Evolutionary conservation across 2,329 filamentous ascomycete species (phyloP).

Genomic region (Chaetomiaceae sp.): DNA sequence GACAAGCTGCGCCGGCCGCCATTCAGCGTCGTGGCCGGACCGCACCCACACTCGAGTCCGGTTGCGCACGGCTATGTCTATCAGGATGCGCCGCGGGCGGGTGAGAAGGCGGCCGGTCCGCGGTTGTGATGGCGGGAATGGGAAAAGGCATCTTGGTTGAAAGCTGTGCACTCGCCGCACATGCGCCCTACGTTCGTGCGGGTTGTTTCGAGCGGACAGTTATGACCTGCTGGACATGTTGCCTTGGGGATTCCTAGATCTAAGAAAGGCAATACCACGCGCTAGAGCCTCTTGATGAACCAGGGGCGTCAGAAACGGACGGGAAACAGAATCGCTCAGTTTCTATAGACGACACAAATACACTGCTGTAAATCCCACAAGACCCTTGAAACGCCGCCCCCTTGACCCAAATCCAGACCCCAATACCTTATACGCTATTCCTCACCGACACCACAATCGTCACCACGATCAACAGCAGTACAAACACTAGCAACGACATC

Average conservation of each 20-base stretch:
- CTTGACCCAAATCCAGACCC: too few species aligned
- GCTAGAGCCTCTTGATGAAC: too few species aligned
- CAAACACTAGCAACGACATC: conserved; percentile 71
- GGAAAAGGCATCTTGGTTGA: background rate
- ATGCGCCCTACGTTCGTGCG: too few species aligned
- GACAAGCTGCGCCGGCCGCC: conserved; percentile 51
- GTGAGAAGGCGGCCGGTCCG: conserved; percentile 30
- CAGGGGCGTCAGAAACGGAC: too few species aligned
- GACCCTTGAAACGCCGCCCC: too few species aligned
- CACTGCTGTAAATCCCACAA: background rate
- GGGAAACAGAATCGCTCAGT: too few species aligned
- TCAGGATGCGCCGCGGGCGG: conserved; percentile 35
- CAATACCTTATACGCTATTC: conserved; percentile 31
- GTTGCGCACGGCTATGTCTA: conserved; percentile 58
- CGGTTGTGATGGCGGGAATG: conserved; percentile 17
- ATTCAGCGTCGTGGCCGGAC: conserved; percentile 21
- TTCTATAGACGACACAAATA: too few species aligned
- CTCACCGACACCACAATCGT: conserved; percentile 50
- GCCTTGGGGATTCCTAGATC: too few species aligned
- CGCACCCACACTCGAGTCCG: conserved; percentile 36
- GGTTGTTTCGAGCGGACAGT: too few species aligned
- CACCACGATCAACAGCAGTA: conserved; percentile 54
- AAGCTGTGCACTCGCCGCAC: too few species aligned
- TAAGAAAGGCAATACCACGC: too few species aligned
- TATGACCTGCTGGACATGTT: too few species aligned